Conservation (phyloP, 805 yeast genomes). For the Phaffomyces opuntiae region DNA sequence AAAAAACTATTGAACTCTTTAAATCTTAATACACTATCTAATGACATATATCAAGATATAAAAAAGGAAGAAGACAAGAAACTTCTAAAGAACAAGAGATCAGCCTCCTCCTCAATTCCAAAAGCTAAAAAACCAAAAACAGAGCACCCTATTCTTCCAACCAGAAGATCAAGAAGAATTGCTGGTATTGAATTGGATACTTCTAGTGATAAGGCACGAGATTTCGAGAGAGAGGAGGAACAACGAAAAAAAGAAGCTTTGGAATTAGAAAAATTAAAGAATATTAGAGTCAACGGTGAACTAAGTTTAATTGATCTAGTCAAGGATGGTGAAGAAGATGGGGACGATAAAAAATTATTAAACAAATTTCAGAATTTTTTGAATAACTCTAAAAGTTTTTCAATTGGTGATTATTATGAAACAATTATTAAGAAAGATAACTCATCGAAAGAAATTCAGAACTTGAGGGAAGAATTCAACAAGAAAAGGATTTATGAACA, state of each 20-base stretch:
- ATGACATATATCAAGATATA: conserved; percentile 44
- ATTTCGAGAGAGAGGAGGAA: conserved; percentile 18
- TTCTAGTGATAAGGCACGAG: conserved; percentile 26
- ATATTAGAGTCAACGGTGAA: conserved; percentile 59
- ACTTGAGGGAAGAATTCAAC: conserved; percentile 48
- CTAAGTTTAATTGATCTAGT: conserved; percentile 54
- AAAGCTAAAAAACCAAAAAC: conserved; percentile 17
- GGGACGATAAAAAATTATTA: conserved; percentile 25
- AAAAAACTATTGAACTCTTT: conserved; percentile 65
- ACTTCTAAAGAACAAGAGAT: conserved; percentile 15
- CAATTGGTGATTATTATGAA: conserved; percentile 68
- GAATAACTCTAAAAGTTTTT: conserved; percentile 29
- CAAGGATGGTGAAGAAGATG: conserved; percentile 32
- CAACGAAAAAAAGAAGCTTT: conserved; percentile 29
- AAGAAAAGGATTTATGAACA: conserved; percentile 43
- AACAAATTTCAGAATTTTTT: conserved; percentile 25
- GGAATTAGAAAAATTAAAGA: conserved; percentile 43
- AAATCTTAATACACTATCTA: conserved; percentile 53
- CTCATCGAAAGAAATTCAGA: conserved; percentile 34
- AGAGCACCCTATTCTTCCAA: conserved; percentile 37
- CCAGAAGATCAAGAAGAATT: conserved; percentile 70
- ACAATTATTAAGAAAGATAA: conserved; percentile 34
- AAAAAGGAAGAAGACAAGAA: conserved; percentile 25
- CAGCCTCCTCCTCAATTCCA: conserved; percentile 9
- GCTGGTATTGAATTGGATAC: conserved; percentile 64